Base-by-base conservation (phyloP, 1,284 basidiomycete genomes). In the Ustilago sp. region DNA sequence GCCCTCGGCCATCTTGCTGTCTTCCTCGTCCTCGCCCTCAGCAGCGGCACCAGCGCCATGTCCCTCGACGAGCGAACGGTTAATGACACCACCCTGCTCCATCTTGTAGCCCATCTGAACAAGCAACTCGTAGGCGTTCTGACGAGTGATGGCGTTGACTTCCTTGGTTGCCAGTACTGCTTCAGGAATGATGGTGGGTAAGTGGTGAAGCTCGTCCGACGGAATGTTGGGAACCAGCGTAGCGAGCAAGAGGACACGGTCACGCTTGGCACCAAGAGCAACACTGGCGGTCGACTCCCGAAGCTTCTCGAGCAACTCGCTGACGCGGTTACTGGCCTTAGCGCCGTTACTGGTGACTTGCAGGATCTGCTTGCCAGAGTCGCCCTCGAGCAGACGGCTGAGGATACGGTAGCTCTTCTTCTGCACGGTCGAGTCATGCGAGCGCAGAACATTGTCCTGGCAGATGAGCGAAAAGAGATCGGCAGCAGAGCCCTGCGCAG, bases 121-220 rank as follows among this genome's bases (percentile, higher is more conserved):
- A 52, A 99, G 90, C 54, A 98, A 87, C 43, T 95, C 94, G 85
- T 96, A 99, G 1, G 95, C 95, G 9, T 92, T 93, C 69, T 90
- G 90, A 56, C 97, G 90, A 0, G 94, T 92, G 80, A 94, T 94
- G 86, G 96, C 94, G 41, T 97, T 98, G 8, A 95, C 93, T 86
- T 99, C 97, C 86, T 99, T 99, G 34, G 95, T 98, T 2, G 94
- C 95, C n/a, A 99, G 88, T 4, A 98, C 93, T 15, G 94, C 94
- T 88, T 99, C 97, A 1, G 96, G 94, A 56, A 99, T 92, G 57
- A 99, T 88, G 3, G 92, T 91, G 2, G 94, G 93, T 55, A 99
- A 91, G 58, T 95, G 87, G 82, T 98, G 93, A 68, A 99, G 88
- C 35, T 92, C 89, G 17, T 91, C 90, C 1, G 90, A 86, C 0